These are phyloP conservation scores for Mrakia hoshinonis DNA, from an alignment of 768 basidiomycete genomes.

Conservation along the genomic window DNA sequence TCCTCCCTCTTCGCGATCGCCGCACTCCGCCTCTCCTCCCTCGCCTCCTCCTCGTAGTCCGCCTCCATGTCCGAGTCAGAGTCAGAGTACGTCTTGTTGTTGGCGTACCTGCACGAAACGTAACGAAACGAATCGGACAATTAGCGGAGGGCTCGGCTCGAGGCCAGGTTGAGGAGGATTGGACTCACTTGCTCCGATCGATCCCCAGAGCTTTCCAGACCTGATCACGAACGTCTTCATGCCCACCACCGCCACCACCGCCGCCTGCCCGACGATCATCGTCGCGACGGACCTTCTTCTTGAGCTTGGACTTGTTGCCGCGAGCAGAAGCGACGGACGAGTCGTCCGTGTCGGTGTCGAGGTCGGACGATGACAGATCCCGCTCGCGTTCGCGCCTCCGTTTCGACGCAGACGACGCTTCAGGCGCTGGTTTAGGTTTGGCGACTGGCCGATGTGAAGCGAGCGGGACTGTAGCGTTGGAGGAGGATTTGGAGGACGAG, in stretches of 20 bases:
- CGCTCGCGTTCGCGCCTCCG: neutral
- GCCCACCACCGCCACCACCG: neutral
- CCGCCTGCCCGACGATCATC: neutral
- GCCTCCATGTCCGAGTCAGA: slow-evolving; percentile 34
- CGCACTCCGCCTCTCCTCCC: slow-evolving; percentile 32
- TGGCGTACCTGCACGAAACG: neutral
- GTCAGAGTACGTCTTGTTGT: slow-evolving; percentile 26
- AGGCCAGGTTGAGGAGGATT: neutral
- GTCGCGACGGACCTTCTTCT: neutral
- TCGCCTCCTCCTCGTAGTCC: slow-evolving; percentile 19
- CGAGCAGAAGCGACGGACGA: neutral
- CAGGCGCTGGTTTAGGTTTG: too few relatives aligned
- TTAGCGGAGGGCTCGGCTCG: neutral
- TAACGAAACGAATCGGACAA: neutral
- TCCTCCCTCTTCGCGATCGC: slow-evolving; percentile 15
- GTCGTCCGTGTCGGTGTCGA: slow-evolving; percentile 8
- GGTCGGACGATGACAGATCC: slow-evolving; percentile 7
- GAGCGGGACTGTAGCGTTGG: neutral
- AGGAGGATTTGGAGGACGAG: neutral
- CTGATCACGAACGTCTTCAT: too few relatives aligned
- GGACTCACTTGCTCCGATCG: slow-evolving; percentile 13
- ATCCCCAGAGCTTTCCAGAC: slow-evolving; percentile 18
- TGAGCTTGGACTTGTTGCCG: neutral
- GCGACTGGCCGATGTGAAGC: neutral
- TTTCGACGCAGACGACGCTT: too few relatives aligned